Conservation (phyloP, 2,329 filamentous ascomycete genomes). For the Cryphonectria carpinicola region DNA sequence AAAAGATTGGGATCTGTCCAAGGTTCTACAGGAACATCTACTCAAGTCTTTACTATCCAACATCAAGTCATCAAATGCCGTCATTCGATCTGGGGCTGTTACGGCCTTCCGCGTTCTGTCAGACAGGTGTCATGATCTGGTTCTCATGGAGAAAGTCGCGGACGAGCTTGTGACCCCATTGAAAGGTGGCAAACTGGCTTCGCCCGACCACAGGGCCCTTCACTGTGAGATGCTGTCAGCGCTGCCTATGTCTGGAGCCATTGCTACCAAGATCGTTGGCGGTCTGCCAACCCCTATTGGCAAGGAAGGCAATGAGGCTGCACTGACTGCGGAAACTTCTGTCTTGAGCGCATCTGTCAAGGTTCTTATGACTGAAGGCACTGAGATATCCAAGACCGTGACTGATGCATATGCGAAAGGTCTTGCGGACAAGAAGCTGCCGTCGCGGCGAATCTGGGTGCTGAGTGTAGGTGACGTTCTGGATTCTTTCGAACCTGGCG, state of each 20-base stretch:
- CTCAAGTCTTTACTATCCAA: slow-evolving; percentile 88
- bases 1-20: slow-evolving; percentile 74
- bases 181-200: slow-evolving; percentile 81
- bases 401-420: slow-evolving; percentile 79
- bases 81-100: slow-evolving; percentile 76
- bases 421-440: slow-evolving; percentile 79
- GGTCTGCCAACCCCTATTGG: slow-evolving; percentile 69
- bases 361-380: slow-evolving; percentile 63
- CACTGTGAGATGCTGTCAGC: slow-evolving; percentile 80
- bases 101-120: slow-evolving; percentile 75
- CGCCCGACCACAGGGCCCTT: slow-evolving; percentile 80
- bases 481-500: slow-evolving; percentile 55
- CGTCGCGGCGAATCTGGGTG: slow-evolving; percentile 79
- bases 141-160: slow-evolving; percentile 66
- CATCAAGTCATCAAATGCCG: slow-evolving; percentile 83
- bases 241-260: slow-evolving; percentile 61
- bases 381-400: slow-evolving; percentile 67
- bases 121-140: slow-evolving; percentile 59
- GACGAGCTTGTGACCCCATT: slow-evolving; percentile 80
- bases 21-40: slow-evolving; percentile 70
- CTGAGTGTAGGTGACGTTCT: slow-evolving; percentile 74
- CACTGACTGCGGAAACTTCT: slow-evolving; percentile 74
- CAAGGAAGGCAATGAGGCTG: slow-evolving; percentile 89
- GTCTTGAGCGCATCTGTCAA: slow-evolving; percentile 69
- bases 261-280: slow-evolving; percentile 68